Evolutionary conservation across 768 basidiomycete species (phyloP).

Genomic region (Suillus brevipes): DNA sequence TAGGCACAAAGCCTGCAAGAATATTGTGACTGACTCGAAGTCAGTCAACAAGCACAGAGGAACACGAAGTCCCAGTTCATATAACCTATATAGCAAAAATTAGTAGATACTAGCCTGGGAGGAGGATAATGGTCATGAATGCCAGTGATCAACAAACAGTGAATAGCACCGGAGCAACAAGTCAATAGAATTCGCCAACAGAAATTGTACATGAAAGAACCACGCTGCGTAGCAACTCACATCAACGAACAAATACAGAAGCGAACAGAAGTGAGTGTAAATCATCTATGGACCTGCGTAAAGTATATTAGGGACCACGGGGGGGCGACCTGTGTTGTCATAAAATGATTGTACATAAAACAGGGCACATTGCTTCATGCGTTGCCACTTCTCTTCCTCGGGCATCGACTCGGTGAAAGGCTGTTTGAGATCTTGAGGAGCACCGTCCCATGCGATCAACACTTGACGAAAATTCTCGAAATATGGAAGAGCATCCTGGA

Average conservation of each 20-base stretch:
- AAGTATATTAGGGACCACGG: not conserved
- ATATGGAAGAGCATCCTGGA: not conserved
- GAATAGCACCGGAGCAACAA: not conserved
- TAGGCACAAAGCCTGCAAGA: not conserved
- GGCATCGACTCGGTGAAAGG: not conserved
- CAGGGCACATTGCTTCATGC: not conserved
- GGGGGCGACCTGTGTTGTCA: not conserved
- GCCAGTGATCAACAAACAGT: not conserved
- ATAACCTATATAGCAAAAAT: not conserved
- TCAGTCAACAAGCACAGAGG: constrained; percentile 1
- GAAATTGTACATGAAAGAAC: not conserved
- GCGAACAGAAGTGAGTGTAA: not conserved
- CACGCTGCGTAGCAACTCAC: not conserved
- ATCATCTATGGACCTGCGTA: not conserved
- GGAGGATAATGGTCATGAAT: not conserved
- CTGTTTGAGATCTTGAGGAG: not conserved
- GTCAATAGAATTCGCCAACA: not conserved
- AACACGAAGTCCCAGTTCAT: not conserved
- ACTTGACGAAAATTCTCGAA: not conserved
- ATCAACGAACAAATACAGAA: not conserved
- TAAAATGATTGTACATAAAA: not conserved
- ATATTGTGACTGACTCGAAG: not conserved
- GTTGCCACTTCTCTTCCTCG: not conserved
- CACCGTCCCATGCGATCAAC: not conserved
- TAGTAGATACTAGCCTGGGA: not conserved